phyloP scores from a whole-genome alignment of 2,329 filamentous ascomycete genomes.

The Aspergillus carbonarius region DNA sequence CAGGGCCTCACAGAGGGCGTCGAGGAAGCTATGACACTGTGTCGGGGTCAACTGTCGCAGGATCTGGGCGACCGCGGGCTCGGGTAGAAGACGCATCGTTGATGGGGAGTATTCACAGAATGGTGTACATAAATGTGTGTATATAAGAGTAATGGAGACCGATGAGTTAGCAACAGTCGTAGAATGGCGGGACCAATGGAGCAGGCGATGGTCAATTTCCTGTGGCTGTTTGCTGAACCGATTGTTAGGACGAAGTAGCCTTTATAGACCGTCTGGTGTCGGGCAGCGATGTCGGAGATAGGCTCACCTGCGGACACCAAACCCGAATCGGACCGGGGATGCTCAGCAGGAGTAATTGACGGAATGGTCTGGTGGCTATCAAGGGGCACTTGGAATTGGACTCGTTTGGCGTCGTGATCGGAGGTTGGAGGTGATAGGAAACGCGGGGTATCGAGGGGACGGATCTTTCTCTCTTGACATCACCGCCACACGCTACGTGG shows the following conservation, averaged over 20 bases:
- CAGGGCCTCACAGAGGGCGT: slow-evolving; percentile 37
- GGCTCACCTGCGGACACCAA: background rate
- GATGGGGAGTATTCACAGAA: background rate
- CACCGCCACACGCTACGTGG: background rate
- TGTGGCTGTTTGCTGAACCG: background rate
- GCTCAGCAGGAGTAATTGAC: background rate
- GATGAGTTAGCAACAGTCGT: too few relatives aligned
- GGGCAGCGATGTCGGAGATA: slow-evolving; percentile 11
- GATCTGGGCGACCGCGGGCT: slow-evolving; percentile 34
- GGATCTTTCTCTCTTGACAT: background rate
- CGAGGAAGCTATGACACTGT: slow-evolving; percentile 38
- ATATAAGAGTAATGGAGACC: too few relatives aligned
- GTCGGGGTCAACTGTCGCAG: slow-evolving; percentile 32
- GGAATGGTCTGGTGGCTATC: background rate
- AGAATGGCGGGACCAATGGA: too few relatives aligned
- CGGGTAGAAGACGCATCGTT: slow-evolving; percentile 37
- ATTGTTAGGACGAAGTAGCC: background rate
- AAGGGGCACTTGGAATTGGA: background rate
- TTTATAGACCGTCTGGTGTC: background rate
- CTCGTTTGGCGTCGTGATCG: background rate
- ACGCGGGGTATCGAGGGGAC: background rate
- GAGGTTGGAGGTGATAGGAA: background rate
- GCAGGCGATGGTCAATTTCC: too few relatives aligned
- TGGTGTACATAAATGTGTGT: background rate
- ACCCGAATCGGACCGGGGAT: slow-evolving; percentile 2